Percentiles rank a stretch among this genome's conserved stretches.
These are phyloP conservation scores for Corchorus olitorius DNA, from an alignment of 345 rosid genomes.

Conservation along the genomic window DNA sequence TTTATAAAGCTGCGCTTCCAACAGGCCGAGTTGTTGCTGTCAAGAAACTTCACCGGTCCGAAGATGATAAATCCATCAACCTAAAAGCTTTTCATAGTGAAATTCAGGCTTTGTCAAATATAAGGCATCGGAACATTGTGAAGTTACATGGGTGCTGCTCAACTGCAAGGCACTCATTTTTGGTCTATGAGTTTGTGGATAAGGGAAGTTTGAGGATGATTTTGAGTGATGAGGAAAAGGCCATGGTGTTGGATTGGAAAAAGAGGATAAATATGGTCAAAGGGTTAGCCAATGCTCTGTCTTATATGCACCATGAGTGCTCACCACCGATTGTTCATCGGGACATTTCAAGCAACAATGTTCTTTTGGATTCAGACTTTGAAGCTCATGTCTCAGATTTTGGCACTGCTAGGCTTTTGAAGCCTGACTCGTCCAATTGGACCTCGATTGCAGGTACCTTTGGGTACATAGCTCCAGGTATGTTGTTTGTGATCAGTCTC, in stretches of 20 bases:
- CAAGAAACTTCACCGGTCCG: constrained; percentile 20
- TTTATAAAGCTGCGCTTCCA: constrained; percentile 19
- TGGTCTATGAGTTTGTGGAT: constrained; percentile 13
- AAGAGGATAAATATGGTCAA: constrained; percentile 7
- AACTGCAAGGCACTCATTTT: background rate
- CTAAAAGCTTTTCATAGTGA: constrained; percentile 10
- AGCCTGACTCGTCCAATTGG: constrained; percentile 8
- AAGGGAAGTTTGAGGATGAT: constrained; percentile 17
- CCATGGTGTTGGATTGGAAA: background rate
- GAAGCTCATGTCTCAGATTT: constrained; percentile 3
- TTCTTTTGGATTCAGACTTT: background rate
- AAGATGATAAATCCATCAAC: background rate
- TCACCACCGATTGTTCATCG: background rate
- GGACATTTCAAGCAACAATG: background rate
- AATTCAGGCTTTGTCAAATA: background rate
- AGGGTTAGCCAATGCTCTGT: background rate
- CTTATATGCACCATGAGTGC: background rate
- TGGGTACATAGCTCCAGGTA: constrained; percentile 8
- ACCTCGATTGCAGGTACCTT: background rate
- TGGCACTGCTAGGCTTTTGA: constrained; percentile 4
- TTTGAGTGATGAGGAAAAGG: background rate
- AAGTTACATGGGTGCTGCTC: constrained; percentile 18
- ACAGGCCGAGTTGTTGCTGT: constrained; percentile 14
- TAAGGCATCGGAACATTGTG: constrained; percentile 21
- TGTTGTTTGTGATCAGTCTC: too few species aligned